Evolutionary conservation across 2,329 filamentous ascomycete genomes (phyloP), one percentile per base, ranked within the genome.

Genomic region (Exophiala lecanii-corni): DNA sequence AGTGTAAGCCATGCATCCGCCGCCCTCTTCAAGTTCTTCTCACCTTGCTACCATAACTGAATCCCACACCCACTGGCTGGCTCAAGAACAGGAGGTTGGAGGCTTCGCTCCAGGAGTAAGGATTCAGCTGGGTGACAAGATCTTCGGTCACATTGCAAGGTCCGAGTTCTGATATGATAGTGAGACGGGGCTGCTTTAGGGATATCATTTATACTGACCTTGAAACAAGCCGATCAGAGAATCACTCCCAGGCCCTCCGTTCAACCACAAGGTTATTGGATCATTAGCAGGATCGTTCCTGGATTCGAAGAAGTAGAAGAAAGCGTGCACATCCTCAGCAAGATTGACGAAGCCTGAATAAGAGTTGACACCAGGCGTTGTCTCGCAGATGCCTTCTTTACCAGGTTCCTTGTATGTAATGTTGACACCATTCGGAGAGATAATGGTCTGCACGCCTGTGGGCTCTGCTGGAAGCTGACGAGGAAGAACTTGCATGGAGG

Each of bases 11-110:
- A n/a, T 31, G 16, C 20, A 28, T n/a, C 2, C 5, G n/a, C 9
- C 2, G 7, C 16, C 19, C 3, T 2, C 9, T 2, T 18, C n/a
- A 10, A 12, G 30, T 9, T 59, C 57, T 12, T 9, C 55, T 34
- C 60, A 65, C 50, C 45, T 54, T 51, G 15, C 38, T 43, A 12
- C 43, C 47, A 57, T 78, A 78, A 2, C 71, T 75, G 58, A 77
- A 76, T 2, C 76, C 77, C 19, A 73, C 71, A 23, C 75, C 75
- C n/a, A 76, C 64, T 7, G 78, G 78, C 59, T 82, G 77, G 41
- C 75, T 76, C 39, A 82, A 65, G 61, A 80, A 82, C 7, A 82
- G 63, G 60, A 82, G 64, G 56, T 80, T 81, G 25, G 71, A 75
- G 18, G 72, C 71, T 47, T 78, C 72, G 53, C 71, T 79, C 75